Percentiles rank a stretch among this genome's conserved stretches.
These are phyloP conservation scores for Lathyrus sativus DNA, from an alignment of 306 rosid species.

Conservation along the genomic window DNA sequence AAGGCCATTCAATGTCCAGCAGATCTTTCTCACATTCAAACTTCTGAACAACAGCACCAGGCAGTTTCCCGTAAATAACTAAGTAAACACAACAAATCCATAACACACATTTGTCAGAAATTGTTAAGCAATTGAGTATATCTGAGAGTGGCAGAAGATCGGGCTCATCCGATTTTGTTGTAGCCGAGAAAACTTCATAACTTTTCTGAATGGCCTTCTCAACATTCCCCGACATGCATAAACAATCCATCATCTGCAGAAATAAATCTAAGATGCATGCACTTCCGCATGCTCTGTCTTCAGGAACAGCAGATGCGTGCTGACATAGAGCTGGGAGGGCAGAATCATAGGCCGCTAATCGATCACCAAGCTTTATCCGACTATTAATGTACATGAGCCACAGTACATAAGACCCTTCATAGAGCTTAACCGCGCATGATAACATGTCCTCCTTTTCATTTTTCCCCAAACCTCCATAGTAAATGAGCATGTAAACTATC, in stretches of 20 bases:
- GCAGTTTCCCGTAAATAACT: constrained; percentile 88
- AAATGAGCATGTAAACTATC: constrained; percentile 78
- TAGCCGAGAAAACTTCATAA: constrained; percentile 51
- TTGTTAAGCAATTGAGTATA: constrained; percentile 67
- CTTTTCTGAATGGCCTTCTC: constrained; percentile 72
- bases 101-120: constrained; percentile 91
- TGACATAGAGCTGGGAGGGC: constrained; percentile 71
- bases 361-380: constrained; percentile 65
- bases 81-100: constrained; percentile 92
- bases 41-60: constrained; percentile 70
- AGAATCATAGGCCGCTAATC: constrained; percentile 63
- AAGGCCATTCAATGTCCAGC: constrained; percentile 77
- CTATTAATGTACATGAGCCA: constrained; percentile 95
- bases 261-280: constrained; percentile 83
- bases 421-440: constrained; percentile 79
- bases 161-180: constrained; percentile 53
- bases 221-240: constrained; percentile 83
- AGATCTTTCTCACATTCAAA: constrained; percentile 87
- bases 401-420: constrained; percentile 71
- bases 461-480: constrained; percentile 63
- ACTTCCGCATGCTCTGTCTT: constrained; percentile 58
- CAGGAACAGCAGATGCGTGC: constrained; percentile 48
- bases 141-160: constrained; percentile 56
- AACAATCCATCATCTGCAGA: constrained; percentile 85
- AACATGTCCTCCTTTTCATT: constrained; percentile 87